Conservation (phyloP, 768 basidiomycete species). For the Lactarius evosmus region DNA sequence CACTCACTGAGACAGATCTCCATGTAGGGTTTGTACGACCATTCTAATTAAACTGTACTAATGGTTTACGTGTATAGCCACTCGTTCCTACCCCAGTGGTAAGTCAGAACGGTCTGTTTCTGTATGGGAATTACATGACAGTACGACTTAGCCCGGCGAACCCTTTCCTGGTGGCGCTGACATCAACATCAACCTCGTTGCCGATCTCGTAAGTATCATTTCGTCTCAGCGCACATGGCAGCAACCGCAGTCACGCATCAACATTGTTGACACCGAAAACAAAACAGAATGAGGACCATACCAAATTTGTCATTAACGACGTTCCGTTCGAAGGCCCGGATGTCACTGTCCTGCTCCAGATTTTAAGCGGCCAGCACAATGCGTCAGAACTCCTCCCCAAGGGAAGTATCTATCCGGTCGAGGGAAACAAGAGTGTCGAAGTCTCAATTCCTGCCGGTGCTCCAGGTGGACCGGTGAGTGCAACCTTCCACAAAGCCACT, state of each 20-base stretch:
- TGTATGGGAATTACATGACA: too few relatives aligned
- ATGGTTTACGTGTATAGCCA: constrained; percentile 16
- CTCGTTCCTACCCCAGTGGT: background rate
- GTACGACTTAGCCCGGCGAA: too few relatives aligned
- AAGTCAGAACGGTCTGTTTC: background rate
- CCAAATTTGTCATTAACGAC: constrained; percentile 38
- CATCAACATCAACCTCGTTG: constrained; percentile 18
- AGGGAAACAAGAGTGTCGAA: constrained; percentile 45
- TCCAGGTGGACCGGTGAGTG: background rate
- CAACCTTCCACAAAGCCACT: background rate
- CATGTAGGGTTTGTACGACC: constrained; percentile 1
- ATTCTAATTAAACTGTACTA: background rate
- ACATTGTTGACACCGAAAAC: too few relatives aligned
- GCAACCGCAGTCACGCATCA: too few relatives aligned
- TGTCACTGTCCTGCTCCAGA: constrained; percentile 54
- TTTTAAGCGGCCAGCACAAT: constrained; percentile 46
- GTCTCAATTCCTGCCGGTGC: constrained; percentile 30
- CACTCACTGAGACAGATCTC: constrained; percentile 6
- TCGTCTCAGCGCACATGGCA: too few relatives aligned
- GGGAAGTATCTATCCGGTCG: constrained; percentile 33
- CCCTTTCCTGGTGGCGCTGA: constrained; percentile 9
- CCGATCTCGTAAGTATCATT: constrained; percentile 25
- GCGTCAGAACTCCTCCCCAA: too few relatives aligned
- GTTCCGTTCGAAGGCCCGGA: constrained; percentile 40
- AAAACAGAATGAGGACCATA: too few relatives aligned